Evolutionary conservation across 139 green algal species (phyloP).

Genomic region (Micractinium sp.): DNA sequence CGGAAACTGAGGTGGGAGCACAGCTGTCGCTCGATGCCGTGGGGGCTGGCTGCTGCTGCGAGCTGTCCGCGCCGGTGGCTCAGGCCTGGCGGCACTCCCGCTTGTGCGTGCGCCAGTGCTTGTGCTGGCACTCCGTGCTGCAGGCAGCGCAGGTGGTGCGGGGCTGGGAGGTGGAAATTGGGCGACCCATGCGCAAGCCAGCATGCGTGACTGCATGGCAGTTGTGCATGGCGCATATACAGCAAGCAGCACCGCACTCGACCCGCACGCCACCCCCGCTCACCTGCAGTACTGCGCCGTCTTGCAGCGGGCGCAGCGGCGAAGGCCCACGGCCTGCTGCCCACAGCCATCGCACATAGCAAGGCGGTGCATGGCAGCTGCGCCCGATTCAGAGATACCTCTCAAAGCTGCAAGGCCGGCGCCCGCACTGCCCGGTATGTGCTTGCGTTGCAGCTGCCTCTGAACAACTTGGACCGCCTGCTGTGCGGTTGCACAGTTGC

Average conservation of each 20-base stretch:
- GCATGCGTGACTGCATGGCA: not conserved
- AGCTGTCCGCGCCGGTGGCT: too few relatives aligned
- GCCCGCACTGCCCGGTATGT: not conserved
- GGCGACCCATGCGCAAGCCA: not conserved
- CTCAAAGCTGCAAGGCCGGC: not conserved
- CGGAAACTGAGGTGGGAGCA: too few relatives aligned
- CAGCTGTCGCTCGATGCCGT: too few relatives aligned
- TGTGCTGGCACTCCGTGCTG: not conserved
- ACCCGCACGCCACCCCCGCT: not conserved
- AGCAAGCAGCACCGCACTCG: not conserved
- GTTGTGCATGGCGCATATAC: not conserved
- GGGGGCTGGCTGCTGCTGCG: too few relatives aligned
- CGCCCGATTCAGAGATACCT: not conserved
- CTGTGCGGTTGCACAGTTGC: too few relatives aligned
- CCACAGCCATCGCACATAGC: not conserved
- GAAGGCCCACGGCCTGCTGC: not conserved
- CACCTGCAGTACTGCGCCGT: not conserved
- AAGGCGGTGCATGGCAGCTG: not conserved
- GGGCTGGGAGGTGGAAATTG: too few relatives aligned
- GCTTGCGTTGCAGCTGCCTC: not conserved
- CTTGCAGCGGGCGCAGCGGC: too few relatives aligned
- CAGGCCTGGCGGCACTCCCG: not conserved
- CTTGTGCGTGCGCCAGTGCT: not conserved
- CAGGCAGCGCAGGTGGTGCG: not conserved
- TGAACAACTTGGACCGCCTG: too few relatives aligned